Base-by-base conservation (phyloP, 2,329 filamentous ascomycete species). In the Aspergillus floridensis region DNA sequence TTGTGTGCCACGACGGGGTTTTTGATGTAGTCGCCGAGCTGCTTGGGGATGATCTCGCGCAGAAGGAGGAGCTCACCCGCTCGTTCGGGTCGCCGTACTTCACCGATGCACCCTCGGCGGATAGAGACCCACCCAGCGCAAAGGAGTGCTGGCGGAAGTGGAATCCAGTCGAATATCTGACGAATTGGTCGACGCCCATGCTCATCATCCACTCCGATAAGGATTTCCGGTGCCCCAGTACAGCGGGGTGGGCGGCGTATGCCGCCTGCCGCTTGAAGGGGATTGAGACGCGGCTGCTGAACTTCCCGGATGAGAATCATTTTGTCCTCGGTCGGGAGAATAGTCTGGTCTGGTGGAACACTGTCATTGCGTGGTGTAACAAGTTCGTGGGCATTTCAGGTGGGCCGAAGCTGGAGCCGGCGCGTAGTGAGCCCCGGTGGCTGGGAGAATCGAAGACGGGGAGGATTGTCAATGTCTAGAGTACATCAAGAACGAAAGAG, bases 251-350 rank as follows among this genome's bases (percentile, higher is more conserved):
- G 52, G 52, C 52, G n/a, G 52, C 52, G 2, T 54, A 54, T 54
- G 22, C 52, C 16, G 52, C 38, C 5, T 54, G 52, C 31, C 24
- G 52, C 10, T 14, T 54, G 16, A 54, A 54, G 41, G 52, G 52
- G 8, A 54, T 54, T 14, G 52, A 54, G 38, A 54, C 52, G 11
- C 22, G 52, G 24, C n/a, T 47, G 24, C 26, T 54, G 38, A 54
- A 54, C 22, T 54, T 54, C 21, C 52, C 52, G 14, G 52, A 54
- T 32, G 52, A 54, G 52, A 54, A 54, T 31, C 52, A 54, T 14
- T 54, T 47, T 32, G 52, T 54, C 6, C 52, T 47, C 16, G 41
- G 52, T 8, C 38, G 19, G 52, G 52, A 54, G 52, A 54, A 54
- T 47, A 47, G 38, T 32, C 19, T 54, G 22, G 52, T 54, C 2